A percentile compares a stretch with the other conserved stretches of the same genome.
These are phyloP conservation scores for Strombidium stylifer DNA, from an alignment of 73 alveolate species.

Conservation along the genomic window DNA sequence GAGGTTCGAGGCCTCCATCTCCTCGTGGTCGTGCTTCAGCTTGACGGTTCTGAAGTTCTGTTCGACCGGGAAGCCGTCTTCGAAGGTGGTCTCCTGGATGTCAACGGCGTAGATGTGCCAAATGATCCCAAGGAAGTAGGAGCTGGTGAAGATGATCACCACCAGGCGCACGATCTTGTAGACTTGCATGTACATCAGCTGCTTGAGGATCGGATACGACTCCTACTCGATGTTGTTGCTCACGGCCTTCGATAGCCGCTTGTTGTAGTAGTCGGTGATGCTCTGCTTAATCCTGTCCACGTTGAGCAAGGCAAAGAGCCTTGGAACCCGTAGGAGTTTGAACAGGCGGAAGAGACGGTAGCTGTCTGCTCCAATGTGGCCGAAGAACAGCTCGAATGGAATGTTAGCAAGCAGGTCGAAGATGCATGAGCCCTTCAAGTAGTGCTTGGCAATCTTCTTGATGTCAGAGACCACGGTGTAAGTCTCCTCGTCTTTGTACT, in stretches of 20 bases:
- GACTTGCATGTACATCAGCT: conserved; percentile 67
- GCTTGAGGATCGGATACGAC: conserved; percentile 30
- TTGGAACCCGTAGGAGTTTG: conserved; percentile 77
- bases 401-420: conserved; percentile 78
- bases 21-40: conserved; percentile 49
- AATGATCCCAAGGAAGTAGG: conserved; percentile 89
- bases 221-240: conserved; percentile 80
- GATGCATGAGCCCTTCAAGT: conserved; percentile 77
- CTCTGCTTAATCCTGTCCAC: no score
- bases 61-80: conserved; percentile 6
- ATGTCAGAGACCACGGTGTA: no score
- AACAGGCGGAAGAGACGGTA: conserved; percentile 72
- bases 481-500: no score
- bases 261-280: conserved; percentile 72
- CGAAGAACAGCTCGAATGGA: conserved; percentile 72
- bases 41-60: conserved; percentile 62
- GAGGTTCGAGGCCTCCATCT: conserved; percentile 51
- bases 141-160: conserved; percentile 78
- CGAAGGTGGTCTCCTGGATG: conserved; percentile 2
- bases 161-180: conserved; percentile 82
- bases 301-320: conserved; percentile 61
- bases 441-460: no score
- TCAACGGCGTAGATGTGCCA: conserved; percentile 79
- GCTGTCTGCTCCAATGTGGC: conserved; percentile 39
- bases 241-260: conserved; percentile 62